phyloP scores from a whole-genome alignment of 1,284 basidiomycete genomes.

The Exobasidium cylindrosporum region DNA sequence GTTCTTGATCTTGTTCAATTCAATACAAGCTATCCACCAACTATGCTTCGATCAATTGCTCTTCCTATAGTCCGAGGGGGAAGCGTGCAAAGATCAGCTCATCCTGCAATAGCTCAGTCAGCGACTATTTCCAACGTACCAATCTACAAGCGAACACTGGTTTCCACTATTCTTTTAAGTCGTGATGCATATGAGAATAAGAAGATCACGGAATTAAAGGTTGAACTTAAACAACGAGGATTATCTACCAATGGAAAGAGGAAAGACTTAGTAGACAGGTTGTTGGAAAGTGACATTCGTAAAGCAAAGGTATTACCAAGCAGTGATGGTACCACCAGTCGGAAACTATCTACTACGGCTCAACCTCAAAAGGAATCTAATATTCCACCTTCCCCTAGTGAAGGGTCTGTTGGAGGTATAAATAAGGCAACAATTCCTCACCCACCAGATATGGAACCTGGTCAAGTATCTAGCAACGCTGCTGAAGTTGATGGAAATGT shows the following conservation, averaged over 20 bases:
- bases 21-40: too few relatives aligned
- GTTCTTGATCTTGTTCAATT: too few relatives aligned
- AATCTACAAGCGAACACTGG: constrained; percentile 10
- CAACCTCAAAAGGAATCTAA: not conserved
- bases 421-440: constrained; percentile 3
- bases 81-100: not conserved
- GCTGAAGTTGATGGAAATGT: not conserved
- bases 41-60: constrained; percentile 7
- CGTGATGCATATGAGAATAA: constrained; percentile 11
- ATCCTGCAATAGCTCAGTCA: not conserved
- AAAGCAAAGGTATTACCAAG: not conserved
- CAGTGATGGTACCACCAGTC: not conserved
- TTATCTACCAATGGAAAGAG: constrained; percentile 17
- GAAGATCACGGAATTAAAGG: constrained; percentile 16
- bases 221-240: constrained; percentile 13
- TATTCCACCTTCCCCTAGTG: not conserved
- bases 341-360: not conserved
- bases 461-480: constrained; percentile 12
- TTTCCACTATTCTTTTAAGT: constrained; percentile 15
- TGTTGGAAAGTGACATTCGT: constrained; percentile 16
- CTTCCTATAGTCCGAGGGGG: not conserved
- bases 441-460: constrained; percentile 19
- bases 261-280: constrained; percentile 14
- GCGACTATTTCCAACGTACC: not conserved
- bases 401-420: not conserved